These are phyloP conservation scores for Penicillium brevicompactum DNA, from an alignment of 2,329 filamentous ascomycete species.

Conservation along the genomic window DNA sequence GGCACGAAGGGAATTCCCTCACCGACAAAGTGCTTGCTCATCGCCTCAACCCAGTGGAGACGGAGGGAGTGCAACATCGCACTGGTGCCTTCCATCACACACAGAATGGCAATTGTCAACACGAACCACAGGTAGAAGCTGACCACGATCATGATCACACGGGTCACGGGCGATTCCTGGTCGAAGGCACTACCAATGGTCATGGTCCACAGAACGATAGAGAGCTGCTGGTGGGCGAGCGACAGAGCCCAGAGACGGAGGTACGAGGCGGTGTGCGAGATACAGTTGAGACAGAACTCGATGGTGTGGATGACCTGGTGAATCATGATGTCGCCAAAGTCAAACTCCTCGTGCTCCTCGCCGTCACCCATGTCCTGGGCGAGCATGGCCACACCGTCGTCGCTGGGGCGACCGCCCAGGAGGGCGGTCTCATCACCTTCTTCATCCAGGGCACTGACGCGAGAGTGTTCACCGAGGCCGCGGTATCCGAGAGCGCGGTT, in stretches of 20 bases:
- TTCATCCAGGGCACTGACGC: slow-evolving; percentile 86
- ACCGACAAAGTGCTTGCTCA: slow-evolving; percentile 96
- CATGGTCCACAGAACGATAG: slow-evolving; percentile 95
- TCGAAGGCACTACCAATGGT: slow-evolving; percentile 78
- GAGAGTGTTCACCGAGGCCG: slow-evolving; percentile 84
- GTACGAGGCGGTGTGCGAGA: slow-evolving; percentile 98
- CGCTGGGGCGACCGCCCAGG: slow-evolving; percentile 65
- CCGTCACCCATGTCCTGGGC: slow-evolving; percentile 75
- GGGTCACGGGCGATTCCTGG: slow-evolving; percentile 62
- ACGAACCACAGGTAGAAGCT: slow-evolving; percentile 90
- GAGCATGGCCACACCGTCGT: slow-evolving; percentile 85
- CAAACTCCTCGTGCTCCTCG: slow-evolving; percentile 92
- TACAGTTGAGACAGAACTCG: slow-evolving; percentile 98
- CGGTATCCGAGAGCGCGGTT: slow-evolving; percentile 87
- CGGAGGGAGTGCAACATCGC: slow-evolving; percentile 92
- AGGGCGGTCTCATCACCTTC: slow-evolving; percentile 72
- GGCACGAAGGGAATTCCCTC: slow-evolving; percentile 84
- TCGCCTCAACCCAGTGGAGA: slow-evolving; percentile 95
- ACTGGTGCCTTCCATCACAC: slow-evolving; percentile 94
- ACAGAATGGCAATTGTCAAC: slow-evolving; percentile 76
- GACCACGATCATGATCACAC: slow-evolving; percentile 78
- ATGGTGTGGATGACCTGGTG: slow-evolving; percentile 99
- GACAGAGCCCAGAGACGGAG: slow-evolving; percentile 97
- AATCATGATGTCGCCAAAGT: slow-evolving; percentile 97
- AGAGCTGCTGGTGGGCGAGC: slow-evolving; percentile 95